A percentile compares a stretch with the other conserved stretches of the same genome.
phyloP scores from a whole-genome alignment of 2,329 filamentous ascomycete species.

The Neofusicoccum sp. region DNA sequence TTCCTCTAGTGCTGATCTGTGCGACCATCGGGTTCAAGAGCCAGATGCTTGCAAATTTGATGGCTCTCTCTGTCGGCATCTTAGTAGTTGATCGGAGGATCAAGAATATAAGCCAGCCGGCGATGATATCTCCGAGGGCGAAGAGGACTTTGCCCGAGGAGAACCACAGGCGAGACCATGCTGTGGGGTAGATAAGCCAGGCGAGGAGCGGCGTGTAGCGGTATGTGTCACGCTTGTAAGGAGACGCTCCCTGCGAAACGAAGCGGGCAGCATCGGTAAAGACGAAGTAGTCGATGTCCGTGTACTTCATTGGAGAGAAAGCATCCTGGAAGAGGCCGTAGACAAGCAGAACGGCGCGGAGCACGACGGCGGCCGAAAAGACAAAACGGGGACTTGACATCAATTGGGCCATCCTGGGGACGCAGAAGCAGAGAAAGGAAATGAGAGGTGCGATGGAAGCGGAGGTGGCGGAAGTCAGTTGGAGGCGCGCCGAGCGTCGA shows the following conservation, averaged over 20 bases:
- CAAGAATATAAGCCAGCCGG: conserved; percentile 74
- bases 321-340: conserved; percentile 95
- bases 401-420: conserved; percentile 30
- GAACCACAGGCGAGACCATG: conserved; percentile 61
- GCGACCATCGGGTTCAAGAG: conserved; percentile 97
- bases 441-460: neutral
- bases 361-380: conserved; percentile 53
- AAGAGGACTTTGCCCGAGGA: conserved; percentile 88
- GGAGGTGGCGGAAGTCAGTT: neutral
- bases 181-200: conserved; percentile 85
- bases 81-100: conserved; percentile 49
- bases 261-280: conserved; percentile 94
- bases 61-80: conserved; percentile 52
- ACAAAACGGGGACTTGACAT: conserved; percentile 40
- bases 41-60: conserved; percentile 86
- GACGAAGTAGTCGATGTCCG: conserved; percentile 97
- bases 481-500: neutral
- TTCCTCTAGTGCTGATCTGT: conserved; percentile 91
- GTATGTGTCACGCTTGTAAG: conserved; percentile 91
- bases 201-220: conserved; percentile 93
- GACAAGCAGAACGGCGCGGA: conserved; percentile 74
- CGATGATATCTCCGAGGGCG: conserved; percentile 77
- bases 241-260: conserved; percentile 66
- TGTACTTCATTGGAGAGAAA: conserved; percentile 92
- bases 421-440: neutral